Percentiles rank a stretch among this genome's conserved stretches.
These are phyloP conservation scores for Kwoniella bestiolae DNA, from an alignment of 768 basidiomycete genomes.

Conservation along the genomic window DNA sequence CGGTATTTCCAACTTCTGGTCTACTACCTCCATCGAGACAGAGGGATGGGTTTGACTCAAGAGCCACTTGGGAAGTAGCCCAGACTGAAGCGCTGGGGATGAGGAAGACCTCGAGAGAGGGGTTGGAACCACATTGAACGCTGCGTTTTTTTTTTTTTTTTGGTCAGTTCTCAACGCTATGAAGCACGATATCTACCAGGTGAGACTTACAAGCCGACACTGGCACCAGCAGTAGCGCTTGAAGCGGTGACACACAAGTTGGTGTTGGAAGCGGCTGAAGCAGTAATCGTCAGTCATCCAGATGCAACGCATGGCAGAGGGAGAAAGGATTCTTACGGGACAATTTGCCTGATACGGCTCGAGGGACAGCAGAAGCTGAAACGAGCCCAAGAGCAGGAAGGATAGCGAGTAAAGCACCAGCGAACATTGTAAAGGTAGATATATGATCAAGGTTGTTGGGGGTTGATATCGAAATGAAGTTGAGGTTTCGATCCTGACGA, in stretches of 20 bases:
- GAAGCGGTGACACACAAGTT: conserved; percentile 7
- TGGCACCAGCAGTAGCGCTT: background rate
- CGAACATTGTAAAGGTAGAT: background rate
- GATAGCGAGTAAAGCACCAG: background rate
- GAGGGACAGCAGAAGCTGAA: conserved; percentile 10
- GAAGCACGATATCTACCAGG: background rate
- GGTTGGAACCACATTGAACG: background rate
- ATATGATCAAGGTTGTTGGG: background rate
- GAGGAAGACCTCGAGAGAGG: background rate
- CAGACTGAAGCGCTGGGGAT: background rate
- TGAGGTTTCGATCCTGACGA: background rate
- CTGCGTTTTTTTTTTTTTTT: too few relatives aligned
- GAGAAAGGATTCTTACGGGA: background rate
- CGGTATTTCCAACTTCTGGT: background rate
- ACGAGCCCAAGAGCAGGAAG: conserved; percentile 4
- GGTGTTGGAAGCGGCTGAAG: background rate
- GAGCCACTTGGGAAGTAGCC: background rate
- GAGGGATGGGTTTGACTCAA: background rate
- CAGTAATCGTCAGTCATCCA: too few relatives aligned
- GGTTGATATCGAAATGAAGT: too few relatives aligned
- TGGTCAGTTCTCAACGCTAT: too few relatives aligned
- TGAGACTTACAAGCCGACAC: conserved; percentile 2
- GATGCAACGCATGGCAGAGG: background rate
- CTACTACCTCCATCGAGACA: conserved; percentile 3
- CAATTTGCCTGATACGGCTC: conserved; percentile 1